phyloP scores from a whole-genome alignment of 2,329 filamentous ascomycete species.

The Sarocladium brachiariae region DNA sequence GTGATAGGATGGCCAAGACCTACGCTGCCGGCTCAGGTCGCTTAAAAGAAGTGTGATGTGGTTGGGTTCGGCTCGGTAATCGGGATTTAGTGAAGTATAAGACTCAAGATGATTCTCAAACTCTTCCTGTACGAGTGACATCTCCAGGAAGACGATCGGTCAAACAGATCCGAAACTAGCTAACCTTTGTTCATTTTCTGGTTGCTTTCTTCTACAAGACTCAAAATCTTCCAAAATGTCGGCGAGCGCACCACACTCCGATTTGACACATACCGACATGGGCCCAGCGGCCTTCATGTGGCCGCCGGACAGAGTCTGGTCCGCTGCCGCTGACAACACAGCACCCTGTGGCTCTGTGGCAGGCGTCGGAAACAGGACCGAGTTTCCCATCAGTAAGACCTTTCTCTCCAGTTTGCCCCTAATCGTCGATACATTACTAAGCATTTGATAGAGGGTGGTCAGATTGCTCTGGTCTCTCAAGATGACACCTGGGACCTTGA shows the following conservation, averaged over 20 bases:
- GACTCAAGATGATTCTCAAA: background rate
- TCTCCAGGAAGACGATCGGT: too few relatives aligned
- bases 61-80: background rate
- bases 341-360: conserved; percentile 49
- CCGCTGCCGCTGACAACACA: conserved; percentile 45
- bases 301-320: conserved; percentile 51
- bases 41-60: background rate
- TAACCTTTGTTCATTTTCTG: too few relatives aligned
- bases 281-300: conserved; percentile 56
- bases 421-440: too few relatives aligned
- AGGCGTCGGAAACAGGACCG: conserved; percentile 41
- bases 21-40: too few relatives aligned
- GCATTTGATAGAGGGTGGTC: conserved; percentile 46
- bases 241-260: conserved; percentile 11
- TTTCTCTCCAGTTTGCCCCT: too few relatives aligned
- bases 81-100: background rate
- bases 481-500: conserved; percentile 49
- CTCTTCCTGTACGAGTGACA: background rate
- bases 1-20: background rate
- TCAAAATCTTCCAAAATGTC: too few relatives aligned
- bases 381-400: conserved; percentile 46
- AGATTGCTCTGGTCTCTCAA: conserved; percentile 48
- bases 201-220: too few relatives aligned
- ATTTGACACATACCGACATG: conserved; percentile 24
- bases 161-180: too few relatives aligned